Evolutionary conservation across 768 basidiomycete genomes (phyloP).

Genomic region (Suillus ampliporus): DNA sequence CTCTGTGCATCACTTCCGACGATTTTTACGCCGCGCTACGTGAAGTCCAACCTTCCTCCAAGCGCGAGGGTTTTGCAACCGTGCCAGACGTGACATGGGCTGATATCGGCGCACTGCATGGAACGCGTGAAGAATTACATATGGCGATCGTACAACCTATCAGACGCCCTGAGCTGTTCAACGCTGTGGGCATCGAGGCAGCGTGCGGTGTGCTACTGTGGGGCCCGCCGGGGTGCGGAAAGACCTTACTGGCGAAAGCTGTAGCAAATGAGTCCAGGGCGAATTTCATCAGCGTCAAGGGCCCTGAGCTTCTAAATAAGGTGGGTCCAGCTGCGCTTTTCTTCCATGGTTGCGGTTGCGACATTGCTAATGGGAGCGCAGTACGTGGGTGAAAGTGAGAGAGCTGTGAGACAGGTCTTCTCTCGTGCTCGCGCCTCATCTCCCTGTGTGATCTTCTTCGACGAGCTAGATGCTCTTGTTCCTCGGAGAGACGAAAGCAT

Average conservation of each 20-base stretch:
- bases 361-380: conserved; percentile 35
- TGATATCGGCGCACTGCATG: conserved; percentile 91
- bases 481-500: conserved; percentile 89
- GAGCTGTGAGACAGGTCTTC: conserved; percentile 94
- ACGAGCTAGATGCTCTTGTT: conserved; percentile 92
- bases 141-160: conserved; percentile 99
- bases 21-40: conserved; percentile 87
- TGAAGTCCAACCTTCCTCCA: conserved; percentile 93
- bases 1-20: conserved; percentile 76
- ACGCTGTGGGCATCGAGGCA: conserved; percentile 85
- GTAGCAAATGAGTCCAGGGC: conserved; percentile 96
- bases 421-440: conserved; percentile 91
- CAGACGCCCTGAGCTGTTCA: conserved; percentile 86
- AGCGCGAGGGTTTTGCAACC: conserved; percentile 97
- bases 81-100: conserved; percentile 96
- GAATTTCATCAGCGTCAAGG: conserved; percentile 98
- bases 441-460: conserved; percentile 95
- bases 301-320: conserved; percentile 96
- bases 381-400: conserved; percentile 98
- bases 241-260: conserved; percentile 96
- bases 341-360: neutral
- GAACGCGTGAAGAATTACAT: conserved; percentile 87
- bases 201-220: conserved; percentile 96
- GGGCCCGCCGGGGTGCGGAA: conserved; percentile 99
- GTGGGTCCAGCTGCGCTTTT: conserved; percentile 44